Evolutionary conservation across 179 eudicot species (phyloP), one percentile per base, ranked within the genome.

Genomic region (Actinidia arguta): DNA sequence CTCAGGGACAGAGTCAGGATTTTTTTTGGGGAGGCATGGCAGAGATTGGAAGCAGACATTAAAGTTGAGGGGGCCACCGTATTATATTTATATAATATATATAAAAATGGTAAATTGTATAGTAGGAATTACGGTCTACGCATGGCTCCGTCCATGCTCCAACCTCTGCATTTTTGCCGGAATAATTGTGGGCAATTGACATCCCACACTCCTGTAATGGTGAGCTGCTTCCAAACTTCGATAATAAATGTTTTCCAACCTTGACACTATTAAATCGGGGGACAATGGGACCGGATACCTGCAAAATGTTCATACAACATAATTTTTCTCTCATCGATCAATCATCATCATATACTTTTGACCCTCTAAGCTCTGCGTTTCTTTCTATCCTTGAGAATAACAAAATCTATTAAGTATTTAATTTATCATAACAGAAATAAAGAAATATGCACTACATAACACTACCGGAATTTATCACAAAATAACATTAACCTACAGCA

Each of bases 221-320:
- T 87, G 81, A 71, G 89, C 90, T 75, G 94, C 92, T 63, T 87
- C 85, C 56, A 85, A 73, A 16, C 88, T 85, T 47, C 93, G 84
- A 66, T 92, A 92, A 83, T 92, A 92, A 80, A 85, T 85, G 39
- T 89, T 82, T 75, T 82, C 78, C 85, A 92, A 81, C 82, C 94
- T 87, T 52, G 81, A 74, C 66, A 85, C 85, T 36, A 92, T 84
- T 69, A 90, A 73, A 76, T 70, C 82, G 8, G 85, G 90, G 39
- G 93, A 89, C 64, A 92, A 77, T 12, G 94, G 94, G n/a, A 80
- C 94, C 14, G 94, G 90, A 83, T 79, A 90, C 85, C 94, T 92
- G 89, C 88, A 87, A 25, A 64, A 42, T 52, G 55, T 6, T 46
- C 54, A 46, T 14, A 64, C 51, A 68, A 54, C 8, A 73, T 72